Conservation (phyloP, 495 filamentous ascomycete genomes). For the Penicillium diatomitis region DNA sequence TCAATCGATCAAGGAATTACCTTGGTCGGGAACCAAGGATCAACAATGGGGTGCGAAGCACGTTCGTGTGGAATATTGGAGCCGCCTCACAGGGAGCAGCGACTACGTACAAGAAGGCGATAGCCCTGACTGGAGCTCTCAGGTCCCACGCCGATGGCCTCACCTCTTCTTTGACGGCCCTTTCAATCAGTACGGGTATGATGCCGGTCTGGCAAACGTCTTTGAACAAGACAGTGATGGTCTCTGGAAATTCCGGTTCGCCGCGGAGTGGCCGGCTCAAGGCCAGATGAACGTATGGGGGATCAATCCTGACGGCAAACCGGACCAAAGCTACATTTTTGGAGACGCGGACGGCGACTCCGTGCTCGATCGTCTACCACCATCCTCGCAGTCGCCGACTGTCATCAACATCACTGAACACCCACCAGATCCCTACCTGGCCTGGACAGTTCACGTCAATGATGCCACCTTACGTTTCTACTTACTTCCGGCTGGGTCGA, state of each 20-base stretch:
- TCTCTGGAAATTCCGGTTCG: slow-evolving; percentile 52
- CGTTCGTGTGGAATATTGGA: slow-evolving; percentile 61
- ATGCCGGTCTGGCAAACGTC: slow-evolving; percentile 49
- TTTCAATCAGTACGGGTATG: slow-evolving; percentile 62
- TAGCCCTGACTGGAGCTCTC: slow-evolving; percentile 24
- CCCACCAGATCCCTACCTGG: slow-evolving; percentile 46
- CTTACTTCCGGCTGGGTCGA: slow-evolving; percentile 45
- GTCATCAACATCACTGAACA: slow-evolving; percentile 52
- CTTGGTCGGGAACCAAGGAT: slow-evolving; percentile 52
- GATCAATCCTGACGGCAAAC: slow-evolving; percentile 55
- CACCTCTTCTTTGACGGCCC: slow-evolving; percentile 58
- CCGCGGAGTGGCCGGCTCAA: slow-evolving; percentile 55
- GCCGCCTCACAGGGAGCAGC: slow-evolving; percentile 53
- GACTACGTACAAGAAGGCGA: slow-evolving; percentile 58
- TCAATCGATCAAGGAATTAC: slow-evolving; percentile 30
- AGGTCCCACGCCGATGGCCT: slow-evolving; percentile 44
- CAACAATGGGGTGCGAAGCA: slow-evolving; percentile 61
- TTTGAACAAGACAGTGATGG: slow-evolving; percentile 46
- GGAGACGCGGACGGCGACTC: slow-evolving; percentile 55
- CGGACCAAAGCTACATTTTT: slow-evolving; percentile 48
- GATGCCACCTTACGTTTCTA: slow-evolving; percentile 46
- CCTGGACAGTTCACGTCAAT: slow-evolving; percentile 48
- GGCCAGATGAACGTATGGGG: slow-evolving; percentile 64
- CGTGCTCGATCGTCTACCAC: slow-evolving; percentile 55
- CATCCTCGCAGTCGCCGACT: slow-evolving; percentile 45